These are phyloP conservation scores for Pythium aquatile DNA, from an alignment of 352 stramenopile species.

Conservation along the genomic window DNA sequence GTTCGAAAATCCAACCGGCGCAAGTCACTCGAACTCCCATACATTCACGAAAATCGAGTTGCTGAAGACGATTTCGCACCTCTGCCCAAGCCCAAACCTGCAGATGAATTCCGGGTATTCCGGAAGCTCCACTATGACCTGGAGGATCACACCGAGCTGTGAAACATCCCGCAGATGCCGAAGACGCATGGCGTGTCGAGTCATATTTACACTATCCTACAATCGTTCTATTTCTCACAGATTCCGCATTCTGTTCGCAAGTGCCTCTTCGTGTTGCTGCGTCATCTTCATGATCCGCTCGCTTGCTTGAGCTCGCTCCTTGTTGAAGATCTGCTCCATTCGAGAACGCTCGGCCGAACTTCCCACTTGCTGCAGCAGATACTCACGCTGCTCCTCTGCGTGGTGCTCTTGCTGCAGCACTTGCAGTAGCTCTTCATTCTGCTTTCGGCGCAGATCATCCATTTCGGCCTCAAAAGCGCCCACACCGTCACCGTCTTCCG, in stretches of 20 bases:
- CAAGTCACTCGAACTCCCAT: slow-evolving; percentile 25
- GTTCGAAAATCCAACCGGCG: slow-evolving; percentile 30
- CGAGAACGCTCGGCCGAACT: slow-evolving; percentile 39
- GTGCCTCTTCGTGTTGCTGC: slow-evolving; percentile 56
- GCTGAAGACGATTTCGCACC: background rate
- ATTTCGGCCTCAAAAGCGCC: slow-evolving; percentile 34
- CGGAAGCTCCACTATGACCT: slow-evolving; percentile 26
- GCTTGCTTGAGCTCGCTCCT: slow-evolving; percentile 66
- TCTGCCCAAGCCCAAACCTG: slow-evolving; percentile 5
- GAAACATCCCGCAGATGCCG: background rate
- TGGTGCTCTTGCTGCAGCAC: slow-evolving; percentile 80
- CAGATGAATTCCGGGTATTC: slow-evolving; percentile 20
- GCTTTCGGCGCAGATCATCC: slow-evolving; percentile 50
- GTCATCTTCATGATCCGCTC: slow-evolving; percentile 84
- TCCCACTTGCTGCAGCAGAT: slow-evolving; percentile 46
- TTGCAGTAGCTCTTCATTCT: slow-evolving; percentile 72
- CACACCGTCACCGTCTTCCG: slow-evolving; percentile 14
- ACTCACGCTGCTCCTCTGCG: slow-evolving; percentile 76
- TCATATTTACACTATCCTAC: slow-evolving; percentile 22
- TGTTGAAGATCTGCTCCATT: slow-evolving; percentile 70
- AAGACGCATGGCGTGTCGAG: background rate
- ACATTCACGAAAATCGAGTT: slow-evolving; percentile 14
- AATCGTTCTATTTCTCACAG: slow-evolving; percentile 6
- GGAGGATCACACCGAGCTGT: slow-evolving; percentile 28
- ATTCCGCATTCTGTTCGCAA: slow-evolving; percentile 36